Evolutionary conservation across 2,329 filamentous ascomycete genomes (phyloP).

Genomic region (Raffaelea albimanens): DNA sequence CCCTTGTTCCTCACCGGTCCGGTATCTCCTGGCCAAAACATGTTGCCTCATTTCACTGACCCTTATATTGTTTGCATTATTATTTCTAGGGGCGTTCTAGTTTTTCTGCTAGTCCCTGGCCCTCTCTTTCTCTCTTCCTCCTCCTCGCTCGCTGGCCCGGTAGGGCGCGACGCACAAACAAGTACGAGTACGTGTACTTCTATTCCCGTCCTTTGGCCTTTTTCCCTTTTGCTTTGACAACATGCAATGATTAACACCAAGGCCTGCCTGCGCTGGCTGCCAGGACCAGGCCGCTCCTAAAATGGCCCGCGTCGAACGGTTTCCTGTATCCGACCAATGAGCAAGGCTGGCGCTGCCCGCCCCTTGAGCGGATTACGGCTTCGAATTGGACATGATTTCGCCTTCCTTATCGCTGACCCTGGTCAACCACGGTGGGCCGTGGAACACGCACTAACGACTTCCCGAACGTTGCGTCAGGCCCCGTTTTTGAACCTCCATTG

Average conservation of each 20-base stretch:
- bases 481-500: too few species aligned
- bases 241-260: conserved; percentile 1
- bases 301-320: neutral
- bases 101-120: too few species aligned
- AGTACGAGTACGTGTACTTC: too few species aligned
- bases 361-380: conserved; percentile 9
- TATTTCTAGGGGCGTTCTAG: too few species aligned
- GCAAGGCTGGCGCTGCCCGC: conserved; percentile 4
- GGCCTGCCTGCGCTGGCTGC: neutral
- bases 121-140: too few species aligned
- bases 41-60: too few species aligned
- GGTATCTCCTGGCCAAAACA: too few species aligned
- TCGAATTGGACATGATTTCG: conserved; percentile 9
- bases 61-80: too few species aligned
- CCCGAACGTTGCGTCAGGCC: neutral
- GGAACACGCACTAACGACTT: neutral
- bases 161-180: too few species aligned
- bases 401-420: neutral
- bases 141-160: too few species aligned
- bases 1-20: too few species aligned
- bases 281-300: neutral
- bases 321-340: conserved; percentile 7
- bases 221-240: neutral
- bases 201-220: too few species aligned
- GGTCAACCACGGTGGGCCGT: neutral